These are phyloP conservation scores for Lentinula guzmanii DNA, from an alignment of 768 basidiomycete genomes.

Conservation along the genomic window DNA sequence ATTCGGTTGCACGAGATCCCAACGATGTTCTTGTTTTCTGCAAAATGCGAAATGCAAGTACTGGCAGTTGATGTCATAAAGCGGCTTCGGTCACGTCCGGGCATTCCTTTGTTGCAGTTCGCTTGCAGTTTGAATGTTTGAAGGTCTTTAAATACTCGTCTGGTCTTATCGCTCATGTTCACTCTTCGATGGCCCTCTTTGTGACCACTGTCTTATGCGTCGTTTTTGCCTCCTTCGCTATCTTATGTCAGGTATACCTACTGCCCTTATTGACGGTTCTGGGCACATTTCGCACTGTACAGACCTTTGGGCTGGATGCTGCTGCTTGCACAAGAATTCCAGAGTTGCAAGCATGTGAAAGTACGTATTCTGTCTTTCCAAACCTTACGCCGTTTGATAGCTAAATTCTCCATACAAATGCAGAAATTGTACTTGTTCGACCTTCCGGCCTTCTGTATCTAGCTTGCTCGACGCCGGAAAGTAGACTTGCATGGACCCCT, in stretches of 20 bases:
- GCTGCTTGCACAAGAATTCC: conserved; percentile 40
- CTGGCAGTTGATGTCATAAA: neutral
- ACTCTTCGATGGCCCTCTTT: neutral
- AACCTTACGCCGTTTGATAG: conserved; percentile 1
- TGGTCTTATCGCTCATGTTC: neutral
- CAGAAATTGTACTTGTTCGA: conserved; percentile 56
- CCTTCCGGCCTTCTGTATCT: conserved; percentile 53
- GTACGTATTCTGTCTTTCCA: conserved; percentile 24
- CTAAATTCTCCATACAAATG: conserved; percentile 18
- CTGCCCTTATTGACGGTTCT: conserved; percentile 33
- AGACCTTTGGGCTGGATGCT: conserved; percentile 35
- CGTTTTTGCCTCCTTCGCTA: conserved; percentile 33
- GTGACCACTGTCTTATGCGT: conserved; percentile 26
- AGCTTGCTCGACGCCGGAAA: conserved; percentile 50
- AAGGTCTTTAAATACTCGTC: neutral
- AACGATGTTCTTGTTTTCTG: too few species aligned
- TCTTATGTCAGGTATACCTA: conserved; percentile 41
- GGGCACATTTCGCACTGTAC: conserved; percentile 41
- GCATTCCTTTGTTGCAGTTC: neutral
- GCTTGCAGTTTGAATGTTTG: neutral
- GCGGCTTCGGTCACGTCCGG: neutral
- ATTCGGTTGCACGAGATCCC: too few species aligned
- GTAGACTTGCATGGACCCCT: conserved; percentile 50
- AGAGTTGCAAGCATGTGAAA: conserved; percentile 64
- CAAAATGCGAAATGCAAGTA: too few species aligned